Percentiles rank a stretch among this genome's conserved stretches.
These are phyloP conservation scores for Penicillium alfredii DNA, from an alignment of 495 filamentous ascomycete genomes.

Conservation along the genomic window DNA sequence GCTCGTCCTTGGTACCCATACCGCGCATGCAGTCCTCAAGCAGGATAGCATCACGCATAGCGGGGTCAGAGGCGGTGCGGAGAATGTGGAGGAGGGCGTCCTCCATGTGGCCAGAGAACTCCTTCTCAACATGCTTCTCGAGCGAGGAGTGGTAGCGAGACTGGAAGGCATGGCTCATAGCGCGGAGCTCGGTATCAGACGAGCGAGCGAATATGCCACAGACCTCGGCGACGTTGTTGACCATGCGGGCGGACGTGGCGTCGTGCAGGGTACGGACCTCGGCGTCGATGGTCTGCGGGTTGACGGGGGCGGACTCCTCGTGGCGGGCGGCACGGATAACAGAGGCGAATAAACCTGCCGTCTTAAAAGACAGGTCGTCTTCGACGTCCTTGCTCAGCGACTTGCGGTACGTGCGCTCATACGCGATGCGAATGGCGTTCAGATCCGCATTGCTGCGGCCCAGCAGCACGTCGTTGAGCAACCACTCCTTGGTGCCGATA, in stretches of 20 bases:
- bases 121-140: slow-evolving; percentile 64
- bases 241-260: slow-evolving; percentile 62
- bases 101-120: slow-evolving; percentile 92
- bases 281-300: slow-evolving; percentile 58
- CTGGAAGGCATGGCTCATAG: slow-evolving; percentile 66
- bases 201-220: slow-evolving; percentile 67
- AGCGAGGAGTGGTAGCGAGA: slow-evolving; percentile 58
- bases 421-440: slow-evolving; percentile 69
- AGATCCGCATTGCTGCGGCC: slow-evolving; percentile 80
- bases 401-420: slow-evolving; percentile 55
- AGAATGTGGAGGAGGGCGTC: slow-evolving; percentile 75
- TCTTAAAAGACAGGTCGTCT: slow-evolving; percentile 78
- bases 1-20: slow-evolving; percentile 76
- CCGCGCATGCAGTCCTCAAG: slow-evolving; percentile 86
- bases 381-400: slow-evolving; percentile 63
- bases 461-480: slow-evolving; percentile 82
- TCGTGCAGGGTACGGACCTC: slow-evolving; percentile 68
- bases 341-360: slow-evolving; percentile 71
- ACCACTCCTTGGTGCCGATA: slow-evolving; percentile 74
- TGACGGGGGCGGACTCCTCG: slow-evolving; percentile 70
- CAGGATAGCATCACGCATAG: slow-evolving; percentile 70
- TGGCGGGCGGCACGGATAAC: slow-evolving; percentile 63
- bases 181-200: slow-evolving; percentile 73
- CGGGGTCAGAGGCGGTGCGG: slow-evolving; percentile 67
- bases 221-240: slow-evolving; percentile 70